Conservation (phyloP, 1,139 yeast species). For the Kurtzmaniella quercitrusa region DNA sequence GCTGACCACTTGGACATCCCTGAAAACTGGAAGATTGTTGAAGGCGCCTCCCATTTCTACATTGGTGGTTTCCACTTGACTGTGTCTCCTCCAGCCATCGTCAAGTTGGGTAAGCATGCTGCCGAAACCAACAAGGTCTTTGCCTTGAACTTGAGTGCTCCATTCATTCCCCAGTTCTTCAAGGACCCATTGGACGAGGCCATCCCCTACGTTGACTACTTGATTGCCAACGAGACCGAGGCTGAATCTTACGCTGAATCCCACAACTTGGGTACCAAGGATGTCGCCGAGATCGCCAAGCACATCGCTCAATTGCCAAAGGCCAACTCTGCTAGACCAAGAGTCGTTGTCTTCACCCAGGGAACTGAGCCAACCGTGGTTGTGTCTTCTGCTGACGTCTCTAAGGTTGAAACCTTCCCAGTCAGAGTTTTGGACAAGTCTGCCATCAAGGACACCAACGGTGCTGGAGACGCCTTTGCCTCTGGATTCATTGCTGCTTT, state of each 20-base stretch:
- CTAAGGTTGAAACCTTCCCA: constrained; percentile 51
- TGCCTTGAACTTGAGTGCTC: constrained; percentile 88
- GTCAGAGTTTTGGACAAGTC: constrained; percentile 67
- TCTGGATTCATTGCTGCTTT: constrained; percentile 94
- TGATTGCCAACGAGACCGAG: constrained; percentile 95
- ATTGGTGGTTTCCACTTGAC: constrained; percentile 98
- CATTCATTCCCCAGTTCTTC: constrained; percentile 93
- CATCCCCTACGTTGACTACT: constrained; percentile 83
- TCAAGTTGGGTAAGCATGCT: constrained; percentile 85
- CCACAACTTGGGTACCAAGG: constrained; percentile 55
- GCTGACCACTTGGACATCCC: constrained; percentile 82
- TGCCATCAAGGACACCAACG: constrained; percentile 86
- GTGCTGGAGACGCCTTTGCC: constrained; percentile 99
- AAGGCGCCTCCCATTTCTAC: constrained; percentile 77
- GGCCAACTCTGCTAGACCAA: constrained; percentile 62
- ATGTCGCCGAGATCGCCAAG: constrained; percentile 76
- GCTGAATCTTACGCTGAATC: constrained; percentile 93
- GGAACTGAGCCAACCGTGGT: constrained; percentile 86
- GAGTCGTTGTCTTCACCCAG: constrained; percentile 89
- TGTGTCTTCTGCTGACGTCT: constrained; percentile 49
- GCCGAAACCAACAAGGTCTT: constrained; percentile 81
- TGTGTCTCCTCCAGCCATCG: constrained; percentile 93
- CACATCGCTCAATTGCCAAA: constrained; percentile 76
- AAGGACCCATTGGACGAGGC: constrained; percentile 82
- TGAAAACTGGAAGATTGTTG: constrained; percentile 86